Conservation (phyloP, 2,329 filamentous ascomycete species). For the Ascochyta lentis region DNA sequence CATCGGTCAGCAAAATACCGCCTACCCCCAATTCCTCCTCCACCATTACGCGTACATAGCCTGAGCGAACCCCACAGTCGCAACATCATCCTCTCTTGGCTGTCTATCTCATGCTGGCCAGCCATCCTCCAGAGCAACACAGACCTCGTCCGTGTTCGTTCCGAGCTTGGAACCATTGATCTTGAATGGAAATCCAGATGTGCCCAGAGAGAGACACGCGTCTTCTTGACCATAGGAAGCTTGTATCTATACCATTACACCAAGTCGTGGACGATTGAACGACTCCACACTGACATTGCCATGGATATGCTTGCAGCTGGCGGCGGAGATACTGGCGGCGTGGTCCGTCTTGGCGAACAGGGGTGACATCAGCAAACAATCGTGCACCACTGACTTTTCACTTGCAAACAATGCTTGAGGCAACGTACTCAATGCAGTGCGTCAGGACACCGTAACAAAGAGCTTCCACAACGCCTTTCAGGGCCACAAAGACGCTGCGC, state of each 20-base stretch:
- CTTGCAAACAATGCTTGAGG: conserved; percentile 7
- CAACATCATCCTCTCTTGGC: not conserved
- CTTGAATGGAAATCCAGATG: not conserved
- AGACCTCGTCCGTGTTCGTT: not conserved
- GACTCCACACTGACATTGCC: not conserved
- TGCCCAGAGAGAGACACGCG: not conserved
- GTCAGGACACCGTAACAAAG: not conserved
- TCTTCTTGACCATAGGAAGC: not conserved
- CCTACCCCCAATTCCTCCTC: not conserved
- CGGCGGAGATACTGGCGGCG: not conserved
- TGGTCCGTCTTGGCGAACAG: conserved; percentile 11
- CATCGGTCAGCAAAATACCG: conserved; percentile 1
- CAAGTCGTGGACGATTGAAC: not conserved
- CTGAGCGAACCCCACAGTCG: conserved; percentile 1
- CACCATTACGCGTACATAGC: conserved; percentile 15
- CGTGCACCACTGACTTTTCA: not conserved
- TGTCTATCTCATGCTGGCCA: not conserved
- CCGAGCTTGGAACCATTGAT: not conserved
- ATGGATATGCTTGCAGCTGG: not conserved
- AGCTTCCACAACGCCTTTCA: not conserved
- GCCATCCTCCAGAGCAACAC: not conserved
- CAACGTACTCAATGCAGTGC: not conserved
- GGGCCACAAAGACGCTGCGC: not conserved
- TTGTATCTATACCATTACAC: conserved; percentile 1
- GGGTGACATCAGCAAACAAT: conserved; percentile 5